These are phyloP conservation scores for Cladobotryum mycophilum DNA, from an alignment of 2,329 filamentous ascomycete species.

Conservation along the genomic window DNA sequence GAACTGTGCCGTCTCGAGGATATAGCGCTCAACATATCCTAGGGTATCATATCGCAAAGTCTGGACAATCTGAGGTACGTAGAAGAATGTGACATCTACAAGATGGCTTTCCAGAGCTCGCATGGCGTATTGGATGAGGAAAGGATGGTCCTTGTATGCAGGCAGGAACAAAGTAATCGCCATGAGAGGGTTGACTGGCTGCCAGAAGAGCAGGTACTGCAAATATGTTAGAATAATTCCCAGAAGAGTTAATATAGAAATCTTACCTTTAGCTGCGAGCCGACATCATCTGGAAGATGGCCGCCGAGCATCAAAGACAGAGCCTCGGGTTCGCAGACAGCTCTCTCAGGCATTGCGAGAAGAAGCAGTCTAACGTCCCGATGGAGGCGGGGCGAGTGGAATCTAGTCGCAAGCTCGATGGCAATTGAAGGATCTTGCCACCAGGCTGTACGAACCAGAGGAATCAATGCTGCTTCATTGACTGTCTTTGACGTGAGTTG, in stretches of 20 bases:
- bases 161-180: conserved; percentile 92
- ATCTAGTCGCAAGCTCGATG: conserved; percentile 76
- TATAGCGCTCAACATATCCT: conserved; percentile 93
- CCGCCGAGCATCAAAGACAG: conserved; percentile 75
- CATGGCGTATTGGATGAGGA: conserved; percentile 95
- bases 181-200: conserved; percentile 84
- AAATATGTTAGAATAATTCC: conserved; percentile 13
- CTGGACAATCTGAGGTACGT: conserved; percentile 97
- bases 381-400: conserved; percentile 65
- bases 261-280: conserved; percentile 68
- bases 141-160: conserved; percentile 83
- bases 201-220: conserved; percentile 87
- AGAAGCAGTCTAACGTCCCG: conserved; percentile 74
- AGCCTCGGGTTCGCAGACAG: conserved; percentile 73
- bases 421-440: conserved; percentile 76
- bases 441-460: conserved; percentile 79
- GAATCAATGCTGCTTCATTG: conserved; percentile 44
- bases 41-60: conserved; percentile 85
- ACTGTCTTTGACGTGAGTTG: conserved; percentile 36
- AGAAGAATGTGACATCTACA: conserved; percentile 97
- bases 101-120: conserved; percentile 87
- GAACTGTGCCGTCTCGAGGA: conserved; percentile 92
- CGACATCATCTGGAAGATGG: conserved; percentile 70
- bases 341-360: conserved; percentile 77
- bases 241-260: neutral